A percentile compares a stretch with the other conserved stretches of the same genome.
Evolutionary conservation across 2,329 filamentous ascomycete genomes (phyloP).

Genomic region (Penicillium rolfsii): DNA sequence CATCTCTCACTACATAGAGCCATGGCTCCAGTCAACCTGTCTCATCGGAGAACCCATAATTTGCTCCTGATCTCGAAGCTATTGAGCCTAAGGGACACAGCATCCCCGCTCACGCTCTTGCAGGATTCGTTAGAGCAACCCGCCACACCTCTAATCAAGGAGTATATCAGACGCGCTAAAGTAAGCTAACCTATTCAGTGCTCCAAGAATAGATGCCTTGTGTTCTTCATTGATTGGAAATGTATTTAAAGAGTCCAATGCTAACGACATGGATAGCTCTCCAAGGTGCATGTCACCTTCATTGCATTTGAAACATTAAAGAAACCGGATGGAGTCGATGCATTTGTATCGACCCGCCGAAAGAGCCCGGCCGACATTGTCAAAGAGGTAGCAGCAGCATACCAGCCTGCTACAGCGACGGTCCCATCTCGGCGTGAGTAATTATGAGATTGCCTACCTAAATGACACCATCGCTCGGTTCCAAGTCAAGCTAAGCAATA

Average conservation of each 20-base stretch:
- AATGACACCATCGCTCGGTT: neutral
- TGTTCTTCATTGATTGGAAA: too few species aligned
- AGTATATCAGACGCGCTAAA: conserved; percentile 76
- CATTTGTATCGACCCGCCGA: conserved; percentile 67
- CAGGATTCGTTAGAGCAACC: conserved; percentile 85
- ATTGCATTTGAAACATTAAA: conserved; percentile 76
- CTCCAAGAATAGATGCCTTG: neutral
- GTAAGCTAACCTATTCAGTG: conserved; percentile 47
- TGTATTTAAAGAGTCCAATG: neutral
- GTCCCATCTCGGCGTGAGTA: conserved; percentile 35
- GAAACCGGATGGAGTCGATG: conserved; percentile 66
- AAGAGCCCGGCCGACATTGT: conserved; percentile 61
- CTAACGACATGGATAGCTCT: conserved; percentile 36
- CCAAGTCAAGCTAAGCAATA: neutral
- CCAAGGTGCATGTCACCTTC: conserved; percentile 72
- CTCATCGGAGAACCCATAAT: conserved; percentile 80
- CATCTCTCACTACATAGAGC: conserved; percentile 3
- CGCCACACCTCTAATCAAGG: conserved; percentile 68
- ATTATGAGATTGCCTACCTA: neutral
- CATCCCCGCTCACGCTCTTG: conserved; percentile 83
- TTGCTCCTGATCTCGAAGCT: conserved; percentile 81
- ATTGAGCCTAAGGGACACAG: conserved; percentile 74
- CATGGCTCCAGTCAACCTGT: conserved; percentile 44
- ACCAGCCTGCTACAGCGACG: conserved; percentile 25
- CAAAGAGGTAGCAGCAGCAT: conserved; percentile 59